A percentile compares a stretch with the other conserved stretches of the same genome.
Conservation (phyloP, 495 filamentous ascomycete species). For the Aspergillus baeticus region DNA sequence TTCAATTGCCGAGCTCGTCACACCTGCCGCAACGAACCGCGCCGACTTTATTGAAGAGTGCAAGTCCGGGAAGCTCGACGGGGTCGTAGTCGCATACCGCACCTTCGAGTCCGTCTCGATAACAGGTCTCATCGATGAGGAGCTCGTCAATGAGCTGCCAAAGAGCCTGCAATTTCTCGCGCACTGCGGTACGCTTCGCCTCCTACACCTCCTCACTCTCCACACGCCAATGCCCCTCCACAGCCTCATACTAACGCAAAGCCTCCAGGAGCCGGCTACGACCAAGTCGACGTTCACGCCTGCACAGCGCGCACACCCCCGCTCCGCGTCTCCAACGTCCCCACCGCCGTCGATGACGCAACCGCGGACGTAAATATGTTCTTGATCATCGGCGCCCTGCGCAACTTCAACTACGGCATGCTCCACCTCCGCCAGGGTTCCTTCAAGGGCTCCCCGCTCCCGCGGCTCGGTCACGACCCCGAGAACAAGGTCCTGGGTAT, state of each 20-base stretch:
- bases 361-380: slow-evolving; percentile 79
- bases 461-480: slow-evolving; percentile 58
- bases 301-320: slow-evolving; percentile 58
- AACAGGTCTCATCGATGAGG: slow-evolving; percentile 64
- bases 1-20: slow-evolving; percentile 48
- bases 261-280: slow-evolving; percentile 70
- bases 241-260: neutral
- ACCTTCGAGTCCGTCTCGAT: slow-evolving; percentile 61
- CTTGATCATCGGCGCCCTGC: slow-evolving; percentile 72
- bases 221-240: no score
- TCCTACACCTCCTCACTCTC: neutral
- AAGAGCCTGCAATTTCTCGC: slow-evolving; percentile 51
- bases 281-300: slow-evolving; percentile 70
- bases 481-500: slow-evolving; percentile 69
- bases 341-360: slow-evolving; percentile 74
- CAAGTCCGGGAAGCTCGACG: slow-evolving; percentile 63
- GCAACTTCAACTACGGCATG: slow-evolving; percentile 67
- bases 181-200: slow-evolving; percentile 47
- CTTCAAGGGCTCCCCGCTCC: slow-evolving; percentile 52
- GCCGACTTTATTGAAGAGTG: slow-evolving; percentile 74
- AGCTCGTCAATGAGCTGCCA: slow-evolving; percentile 62
- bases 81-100: slow-evolving; percentile 68
- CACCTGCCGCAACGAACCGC: slow-evolving; percentile 52
- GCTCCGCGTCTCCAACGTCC: slow-evolving; percentile 77
- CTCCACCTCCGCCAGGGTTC: slow-evolving; percentile 56